Evolutionary conservation across 116 monocot genomes (phyloP).

Genomic region (Cymodocea nodosa): DNA sequence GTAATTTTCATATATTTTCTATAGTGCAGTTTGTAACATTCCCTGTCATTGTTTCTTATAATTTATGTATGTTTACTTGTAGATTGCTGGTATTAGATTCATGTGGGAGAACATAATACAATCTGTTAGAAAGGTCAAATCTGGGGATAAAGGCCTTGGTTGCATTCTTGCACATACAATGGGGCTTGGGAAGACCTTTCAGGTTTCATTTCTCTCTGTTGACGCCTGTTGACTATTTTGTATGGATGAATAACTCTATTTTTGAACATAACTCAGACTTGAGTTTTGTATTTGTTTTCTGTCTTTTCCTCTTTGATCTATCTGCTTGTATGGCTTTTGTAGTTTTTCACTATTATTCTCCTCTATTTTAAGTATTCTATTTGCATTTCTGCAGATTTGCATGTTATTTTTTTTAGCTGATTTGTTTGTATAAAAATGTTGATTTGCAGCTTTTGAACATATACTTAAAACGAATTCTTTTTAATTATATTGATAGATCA

Average conservation of each 20-base stretch:
- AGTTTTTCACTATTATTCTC: too few species aligned
- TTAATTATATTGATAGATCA: too few species aligned
- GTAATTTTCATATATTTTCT: not conserved
- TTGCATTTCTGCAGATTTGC: too few species aligned
- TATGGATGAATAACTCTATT: not conserved
- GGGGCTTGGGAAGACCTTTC: conserved; percentile 99
- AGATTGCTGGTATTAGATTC: conserved; percentile 85
- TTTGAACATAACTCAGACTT: too few species aligned
- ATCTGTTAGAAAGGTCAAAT: conserved; percentile 80
- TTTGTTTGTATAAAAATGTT: too few species aligned
- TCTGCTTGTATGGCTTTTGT: too few species aligned
- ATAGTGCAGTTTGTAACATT: not conserved
- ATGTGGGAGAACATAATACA: conserved; percentile 98
- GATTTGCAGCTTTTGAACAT: too few species aligned
- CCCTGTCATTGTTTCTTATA: not conserved
- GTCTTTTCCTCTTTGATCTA: too few species aligned
- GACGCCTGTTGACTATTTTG: not conserved
- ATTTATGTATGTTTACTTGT: conserved; percentile 1
- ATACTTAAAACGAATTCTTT: too few species aligned
- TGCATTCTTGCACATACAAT: conserved; percentile 98
- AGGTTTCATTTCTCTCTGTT: conserved; percentile 32
- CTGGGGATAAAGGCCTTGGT: conserved; percentile 95
- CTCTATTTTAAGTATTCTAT: too few species aligned
- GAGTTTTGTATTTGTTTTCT: too few species aligned
- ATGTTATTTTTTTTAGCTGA: too few species aligned